A percentile compares a stretch with the other conserved stretches of the same genome.
phyloP scores from a whole-genome alignment of 1,139 yeast species.

The Magnusiomyces tetraspermus region DNA sequence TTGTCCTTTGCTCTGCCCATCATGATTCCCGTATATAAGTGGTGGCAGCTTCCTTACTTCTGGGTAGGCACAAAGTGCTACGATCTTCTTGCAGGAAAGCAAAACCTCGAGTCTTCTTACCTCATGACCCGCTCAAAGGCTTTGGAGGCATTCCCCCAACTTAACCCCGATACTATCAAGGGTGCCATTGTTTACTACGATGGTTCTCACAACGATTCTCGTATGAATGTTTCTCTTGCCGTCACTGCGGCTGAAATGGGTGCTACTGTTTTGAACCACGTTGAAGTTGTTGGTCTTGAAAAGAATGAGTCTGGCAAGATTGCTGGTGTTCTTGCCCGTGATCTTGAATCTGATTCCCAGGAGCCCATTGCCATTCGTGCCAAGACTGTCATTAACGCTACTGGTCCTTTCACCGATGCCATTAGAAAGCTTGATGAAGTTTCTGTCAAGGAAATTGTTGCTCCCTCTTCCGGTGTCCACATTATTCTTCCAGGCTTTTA shows the following conservation, averaged over 20 bases:
- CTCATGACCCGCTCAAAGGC: slow-evolving; percentile 62
- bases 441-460: slow-evolving; percentile 61
- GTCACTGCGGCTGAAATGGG: slow-evolving; percentile 79
- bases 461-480: slow-evolving; percentile 92
- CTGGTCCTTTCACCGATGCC: slow-evolving; percentile 87
- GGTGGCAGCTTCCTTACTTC: slow-evolving; percentile 96
- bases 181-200: slow-evolving; percentile 93
- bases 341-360: slow-evolving; percentile 46
- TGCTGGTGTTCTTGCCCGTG: slow-evolving; percentile 67
- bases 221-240: slow-evolving; percentile 83
- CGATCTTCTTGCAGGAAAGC: slow-evolving; percentile 86
- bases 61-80: slow-evolving; percentile 87
- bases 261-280: slow-evolving; percentile 82
- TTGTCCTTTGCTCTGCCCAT: slow-evolving; percentile 80
- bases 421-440: slow-evolving; percentile 75
- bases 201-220: slow-evolving; percentile 87
- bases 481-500: slow-evolving; percentile 86
- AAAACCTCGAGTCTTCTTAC: slow-evolving; percentile 74
- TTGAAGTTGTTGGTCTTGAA: slow-evolving; percentile 65
- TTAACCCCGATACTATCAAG: slow-evolving; percentile 69
- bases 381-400: slow-evolving; percentile 78
- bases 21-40: slow-evolving; percentile 87
- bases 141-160: slow-evolving; percentile 74
- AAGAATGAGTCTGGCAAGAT: slow-evolving; percentile 57
- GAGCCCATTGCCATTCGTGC: slow-evolving; percentile 42